Base-by-base conservation (phyloP, 2,329 filamentous ascomycete species). In the Ceratocystis huliohia region DNA sequence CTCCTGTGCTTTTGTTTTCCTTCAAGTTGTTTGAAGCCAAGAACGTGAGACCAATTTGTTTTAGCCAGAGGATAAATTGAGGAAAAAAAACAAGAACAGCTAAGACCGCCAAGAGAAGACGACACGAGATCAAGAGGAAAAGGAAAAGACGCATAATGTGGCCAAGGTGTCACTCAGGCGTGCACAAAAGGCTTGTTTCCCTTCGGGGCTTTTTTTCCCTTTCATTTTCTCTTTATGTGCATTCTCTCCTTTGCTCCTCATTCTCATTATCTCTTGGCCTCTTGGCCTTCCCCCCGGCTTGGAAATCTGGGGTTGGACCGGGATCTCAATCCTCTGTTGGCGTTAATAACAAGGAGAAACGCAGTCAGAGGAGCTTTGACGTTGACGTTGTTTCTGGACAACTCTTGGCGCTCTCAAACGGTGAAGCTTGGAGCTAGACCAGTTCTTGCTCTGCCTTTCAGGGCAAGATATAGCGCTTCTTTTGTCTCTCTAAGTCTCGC, bases 161-260 rank as follows among this genome's bases (percentile, higher is more conserved):
- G 56, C 56, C 56, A 59, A 59, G 56, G 28, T 59, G 56, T 37
- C 56, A 59, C 56, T 59, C 56, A 59, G 25, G 30, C 30, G 2
- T 59, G 56, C 28, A 59, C 28, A 59, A 59, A 57, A 59, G 56
- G 56, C 56, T 59, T 59, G 56, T 59, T 59, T 59, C 56, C n/a
- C 53, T 59, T 30, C 6, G 25, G 33, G 28, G 25, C 10, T 33
- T 37, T 59, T 22, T 22, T 59, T 57, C 4, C 8, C 13, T 33
- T 30, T 57, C 15, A 10, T 57, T 57, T 5, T 15, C 30, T 53
- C 48, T 6, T 20, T 1, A 3, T 53, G 3, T 37, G 37, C 37
- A 41, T 53, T 53, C 25, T 22, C 20, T 48, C 46, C 46, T 22
- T 48, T 20, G 46, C 20, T 48, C 20, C 20, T 20, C 20, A 22